Evolutionary conservation across 2,329 filamentous ascomycete genomes (phyloP), one percentile per base, ranked within the genome.

Genomic region (Trichoderma cornu-damae): DNA sequence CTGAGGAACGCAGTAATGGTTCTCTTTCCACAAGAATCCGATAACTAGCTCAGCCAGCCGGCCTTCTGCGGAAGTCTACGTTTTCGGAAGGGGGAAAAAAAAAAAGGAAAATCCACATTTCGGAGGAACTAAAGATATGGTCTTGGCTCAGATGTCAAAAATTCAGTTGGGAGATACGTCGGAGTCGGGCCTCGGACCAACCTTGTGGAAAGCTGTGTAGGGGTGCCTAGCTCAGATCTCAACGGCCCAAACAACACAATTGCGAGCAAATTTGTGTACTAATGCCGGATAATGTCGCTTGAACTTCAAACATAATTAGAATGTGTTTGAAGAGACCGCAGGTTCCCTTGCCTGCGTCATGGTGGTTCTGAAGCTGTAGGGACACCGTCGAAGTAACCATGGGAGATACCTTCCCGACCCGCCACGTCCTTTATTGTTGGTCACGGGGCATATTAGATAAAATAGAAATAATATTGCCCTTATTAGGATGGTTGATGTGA

Each of bases 181-280:
- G 54, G 54, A 57, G 54, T 50, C 54, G 54, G 54, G 22, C 44
- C 43, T 57, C 54, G 54, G 54, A 37, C 16, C 54, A 57, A 57
- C 54, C 22, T 57, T 50, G 52, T 22, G 18, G 30, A 47, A 35
- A 42, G 42, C 52, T 46, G 34, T 42, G 52, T 55, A 55, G 52
- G 52, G 52, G 42, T 55, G 16, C 38, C 52, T 30, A 30, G 52
- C 52, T 47, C 40, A 55, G 52, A 55, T 55, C 52, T 55, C 52
- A 55, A 38, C 52, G 30, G n/a, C 32, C 52, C 14, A 47, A 47
- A 47, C 9, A 32, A 55, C 26, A 47, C 42, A n/a, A 47, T 22
- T 54, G 35, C 34, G 49, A n/a, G n/a, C n/a, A n/a, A n/a, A n/a
- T n/a, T n/a, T 43, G 42, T 51, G 35, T 28, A n/a, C n/a, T n/a